A percentile compares a stretch with the other conserved stretches of the same genome.
Evolutionary conservation across 2,329 filamentous ascomycete genomes (phyloP).

Genomic region (Colletotrichum liaoningense): DNA sequence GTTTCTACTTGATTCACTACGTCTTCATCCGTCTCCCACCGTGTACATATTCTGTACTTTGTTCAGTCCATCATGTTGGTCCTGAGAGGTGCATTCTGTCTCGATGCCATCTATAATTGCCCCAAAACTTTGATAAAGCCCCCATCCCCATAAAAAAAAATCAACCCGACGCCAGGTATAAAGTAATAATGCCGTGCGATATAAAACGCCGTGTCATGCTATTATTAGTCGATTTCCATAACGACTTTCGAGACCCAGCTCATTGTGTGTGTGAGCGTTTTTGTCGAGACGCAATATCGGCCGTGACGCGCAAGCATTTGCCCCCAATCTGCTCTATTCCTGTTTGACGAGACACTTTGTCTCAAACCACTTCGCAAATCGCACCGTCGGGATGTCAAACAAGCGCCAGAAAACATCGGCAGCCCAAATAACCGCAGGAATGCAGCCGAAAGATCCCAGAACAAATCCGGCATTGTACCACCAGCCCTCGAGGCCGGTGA

Average conservation of each 20-base stretch:
- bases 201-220: conserved; percentile 34
- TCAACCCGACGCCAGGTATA: conserved; percentile 33
- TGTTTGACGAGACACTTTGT: conserved; percentile 50
- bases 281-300: conserved; percentile 3
- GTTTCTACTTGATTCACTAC: conserved; percentile 9
- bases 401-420: conserved; percentile 67
- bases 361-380: conserved; percentile 68
- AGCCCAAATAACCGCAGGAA: conserved; percentile 64
- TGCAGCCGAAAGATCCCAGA: conserved; percentile 58
- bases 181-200: conserved; percentile 26
- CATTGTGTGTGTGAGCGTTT: neutral
- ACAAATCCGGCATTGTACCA: conserved; percentile 59
- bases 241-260: conserved; percentile 12
- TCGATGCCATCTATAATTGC: conserved; percentile 17
- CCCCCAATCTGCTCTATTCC: neutral
- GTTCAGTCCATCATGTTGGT: conserved; percentile 1
- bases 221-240: conserved; percentile 32
- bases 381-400: conserved; percentile 66
- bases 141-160: conserved; percentile 1
- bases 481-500: conserved; percentile 59
- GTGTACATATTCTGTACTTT: conserved; percentile 5
- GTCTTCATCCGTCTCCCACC: neutral
- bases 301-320: conserved; percentile 6
- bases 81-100: conserved; percentile 19
- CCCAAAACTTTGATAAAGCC: conserved; percentile 1